These are phyloP conservation scores for Primulina huaijiensis DNA, from an alignment of 257 asterid genomes.

Conservation along the genomic window DNA sequence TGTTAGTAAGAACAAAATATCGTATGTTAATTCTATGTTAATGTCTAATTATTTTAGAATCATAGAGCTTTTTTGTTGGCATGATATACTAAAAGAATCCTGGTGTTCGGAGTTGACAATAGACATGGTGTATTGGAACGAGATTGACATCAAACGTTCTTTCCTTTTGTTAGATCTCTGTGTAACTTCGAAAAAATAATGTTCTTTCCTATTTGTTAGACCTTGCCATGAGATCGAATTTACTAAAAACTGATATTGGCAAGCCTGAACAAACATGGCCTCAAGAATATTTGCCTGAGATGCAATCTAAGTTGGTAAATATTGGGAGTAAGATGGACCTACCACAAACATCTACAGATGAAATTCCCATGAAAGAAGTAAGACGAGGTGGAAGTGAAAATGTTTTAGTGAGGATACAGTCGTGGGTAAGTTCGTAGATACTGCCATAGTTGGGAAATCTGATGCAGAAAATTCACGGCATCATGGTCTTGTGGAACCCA, in stretches of 20 bases:
- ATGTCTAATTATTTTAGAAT: too few relatives aligned
- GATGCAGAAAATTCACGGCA: constrained; percentile 75
- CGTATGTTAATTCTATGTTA: too few relatives aligned
- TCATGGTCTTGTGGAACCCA: constrained; percentile 93
- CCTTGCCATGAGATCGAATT: constrained; percentile 34
- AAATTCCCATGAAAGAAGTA: constrained; percentile 25
- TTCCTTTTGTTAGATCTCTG: too few relatives aligned
- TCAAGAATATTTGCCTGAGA: constrained; percentile 23
- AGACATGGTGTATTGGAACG: too few relatives aligned
- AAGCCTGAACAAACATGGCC: constrained; percentile 17
- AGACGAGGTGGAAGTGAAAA: constrained; percentile 26
- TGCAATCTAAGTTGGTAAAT: constrained; percentile 23
- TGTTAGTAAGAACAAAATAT: too few relatives aligned
- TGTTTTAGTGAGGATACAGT: constrained; percentile 44
- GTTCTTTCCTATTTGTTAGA: too few relatives aligned
- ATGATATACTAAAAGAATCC: too few relatives aligned
- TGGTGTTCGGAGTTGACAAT: too few relatives aligned
- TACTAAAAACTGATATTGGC: constrained; percentile 13
- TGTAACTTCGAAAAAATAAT: too few relatives aligned
- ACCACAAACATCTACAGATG: constrained; percentile 29
- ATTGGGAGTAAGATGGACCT: constrained; percentile 28
- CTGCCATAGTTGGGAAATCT: constrained; percentile 72
- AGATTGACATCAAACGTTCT: too few relatives aligned
- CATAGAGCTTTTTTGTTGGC: too few relatives aligned
- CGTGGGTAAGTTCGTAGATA: constrained; percentile 62